Base-by-base conservation (phyloP, 2,329 filamentous ascomycete genomes). In the Penicillium hesseltinei region DNA sequence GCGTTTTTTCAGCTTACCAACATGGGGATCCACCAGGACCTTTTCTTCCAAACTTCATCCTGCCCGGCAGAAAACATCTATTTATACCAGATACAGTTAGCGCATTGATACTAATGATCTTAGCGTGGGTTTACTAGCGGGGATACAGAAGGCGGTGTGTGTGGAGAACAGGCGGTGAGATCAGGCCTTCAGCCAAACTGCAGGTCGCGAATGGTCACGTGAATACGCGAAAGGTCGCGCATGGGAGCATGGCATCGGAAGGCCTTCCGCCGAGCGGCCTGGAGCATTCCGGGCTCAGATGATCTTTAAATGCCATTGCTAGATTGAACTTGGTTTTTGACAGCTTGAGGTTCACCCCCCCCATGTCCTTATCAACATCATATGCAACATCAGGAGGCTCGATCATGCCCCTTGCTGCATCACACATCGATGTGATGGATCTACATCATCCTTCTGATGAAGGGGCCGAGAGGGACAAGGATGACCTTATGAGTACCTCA, bases 151-250 rank as follows among this genome's bases (percentile, higher is more conserved):
- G 55, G 58, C 56, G 68, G 63, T 70, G 64, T 55, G 56, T 6
- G 21, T 49, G 21, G 27, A 48, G 10, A 31, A 53, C 5, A 42
- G 54, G 59, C 42, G 53, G 57, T 58, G 62, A 58, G 52, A 46
- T 51, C 8, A 4, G 4, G 3, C 15, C 29, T 42, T 42, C 51
- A 43, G 25, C 8, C 7, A 63, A 59, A 61, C 60, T 57, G 55
- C 38, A 56, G 54, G 40, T 52, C 52, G 60, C 51, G 53, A 25
- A 29, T 11, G n/a, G 56, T 68, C 68, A 68, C 65, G 65, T 69
- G 63, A 51, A 47, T 23, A 63, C 62, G 61, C 51, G 61, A 50
- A 42, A 11, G 29, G 31, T 19, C 50, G 54, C 46, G 35, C 36
- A 42, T 42, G 48, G 36, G 8, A 17, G 4, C 40, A 59, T 56